Evolutionary conservation across 331 rosid species (phyloP).

Genomic region (Cydonia oblonga): DNA sequence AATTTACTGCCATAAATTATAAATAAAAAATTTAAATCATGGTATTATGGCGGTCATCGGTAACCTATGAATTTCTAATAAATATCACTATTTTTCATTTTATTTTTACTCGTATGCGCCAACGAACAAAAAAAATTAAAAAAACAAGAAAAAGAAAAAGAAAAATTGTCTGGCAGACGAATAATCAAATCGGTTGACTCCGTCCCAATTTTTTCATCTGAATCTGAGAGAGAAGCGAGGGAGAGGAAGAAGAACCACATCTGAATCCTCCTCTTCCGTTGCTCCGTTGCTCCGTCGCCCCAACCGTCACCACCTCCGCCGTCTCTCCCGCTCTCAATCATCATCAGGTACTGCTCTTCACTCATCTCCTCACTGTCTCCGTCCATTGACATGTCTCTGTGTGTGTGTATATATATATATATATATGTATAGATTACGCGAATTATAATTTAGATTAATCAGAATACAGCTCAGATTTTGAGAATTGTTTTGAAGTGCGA

Average conservation of each 20-base stretch:
- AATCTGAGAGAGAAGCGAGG: slow-evolving; percentile 1
- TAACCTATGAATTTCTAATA: no score
- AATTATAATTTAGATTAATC: neutral
- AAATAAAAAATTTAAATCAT: no score
- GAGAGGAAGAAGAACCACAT: neutral
- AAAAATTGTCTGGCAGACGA: neutral
- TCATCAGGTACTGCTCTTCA: neutral
- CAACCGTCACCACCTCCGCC: neutral
- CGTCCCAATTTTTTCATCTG: slow-evolving; percentile 6
- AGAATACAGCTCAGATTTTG: neutral
- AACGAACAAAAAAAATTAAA: neutral
- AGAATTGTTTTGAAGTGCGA: neutral
- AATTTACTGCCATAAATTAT: no score
- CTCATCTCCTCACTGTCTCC: neutral
- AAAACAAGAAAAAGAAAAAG: neutral
- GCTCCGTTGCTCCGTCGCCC: neutral
- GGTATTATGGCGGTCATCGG: no score
- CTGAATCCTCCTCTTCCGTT: neutral
- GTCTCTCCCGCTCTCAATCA: neutral
- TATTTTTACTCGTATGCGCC: neutral
- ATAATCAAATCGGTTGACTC: slow-evolving; percentile 14
- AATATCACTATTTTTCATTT: no score
- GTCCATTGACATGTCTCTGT: neutral
- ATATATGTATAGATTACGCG: neutral
- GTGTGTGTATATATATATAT: no score